Base-by-base conservation (phyloP, 2,329 filamentous ascomycete species). In the Scolecobasidium constrictum region DNA sequence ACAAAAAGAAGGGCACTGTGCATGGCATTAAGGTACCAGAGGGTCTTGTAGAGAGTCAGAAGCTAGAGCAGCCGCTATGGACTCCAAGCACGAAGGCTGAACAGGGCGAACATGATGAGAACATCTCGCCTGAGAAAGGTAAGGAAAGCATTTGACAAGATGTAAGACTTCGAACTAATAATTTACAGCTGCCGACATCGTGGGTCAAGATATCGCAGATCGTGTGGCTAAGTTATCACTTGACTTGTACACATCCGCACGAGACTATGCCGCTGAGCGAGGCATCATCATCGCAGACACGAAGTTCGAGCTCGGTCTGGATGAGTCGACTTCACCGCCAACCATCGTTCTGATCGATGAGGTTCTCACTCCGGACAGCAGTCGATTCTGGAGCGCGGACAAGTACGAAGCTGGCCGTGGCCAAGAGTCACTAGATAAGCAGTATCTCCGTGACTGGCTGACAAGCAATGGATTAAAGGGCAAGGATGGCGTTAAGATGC, bases 71-170 rank as follows among this genome's bases (percentile, higher is more conserved):
- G 23, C 76, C 86, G 16, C 73, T 93, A 48, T 84, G 80, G 61
- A 88, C 85, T 19, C 87, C 87, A 0, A 84, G 77, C 52, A 94
- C 87, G 11, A 94, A 94, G 68, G 87, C 87, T 1, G 80, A 84
- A 53, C 66, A 74, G 22, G 87, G 87, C 19, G 66, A 78, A 50
- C 81, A 92, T 58, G 81, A 94, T 59, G 83, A 90, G 64, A 94
- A 94, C 65, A 94, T 94, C 52, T 75, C 77, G 45, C 82, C 80
- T 0, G 78, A 78, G 42, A 64, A 77, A 54, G 79, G 78, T 52
- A 68, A 15, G 58, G 48, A 52, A 47, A 16, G 50, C 51, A 23
- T 28, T 26, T 38, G 20, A 40, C 35, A 44, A 37, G 22, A 9
- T 33, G 36, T 12, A 3, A 17, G 16, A 11, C 34, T 19, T 5